phyloP scores from a whole-genome alignment of 768 basidiomycete genomes.

The Fomitopsis serialis region DNA sequence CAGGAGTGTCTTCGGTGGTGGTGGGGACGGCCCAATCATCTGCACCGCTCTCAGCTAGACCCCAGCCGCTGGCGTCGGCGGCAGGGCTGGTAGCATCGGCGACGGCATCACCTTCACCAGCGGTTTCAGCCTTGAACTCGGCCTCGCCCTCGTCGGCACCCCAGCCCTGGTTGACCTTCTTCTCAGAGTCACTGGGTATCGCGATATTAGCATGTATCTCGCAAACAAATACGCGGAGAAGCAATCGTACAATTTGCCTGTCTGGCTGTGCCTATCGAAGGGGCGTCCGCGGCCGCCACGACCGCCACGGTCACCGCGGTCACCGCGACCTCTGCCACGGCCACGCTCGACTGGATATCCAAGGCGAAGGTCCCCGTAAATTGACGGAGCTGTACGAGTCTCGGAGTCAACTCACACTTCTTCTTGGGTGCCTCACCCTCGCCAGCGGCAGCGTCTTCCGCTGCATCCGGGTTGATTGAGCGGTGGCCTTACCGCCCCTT shows the following conservation, averaged over 20 bases:
- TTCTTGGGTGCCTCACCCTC: conserved; percentile 24
- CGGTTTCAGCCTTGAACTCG: conserved; percentile 79
- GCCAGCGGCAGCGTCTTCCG: conserved; percentile 31
- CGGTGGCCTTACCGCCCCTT: conserved; percentile 50
- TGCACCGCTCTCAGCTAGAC: conserved; percentile 25
- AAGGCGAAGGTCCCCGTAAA: conserved; percentile 1
- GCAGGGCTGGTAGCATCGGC: conserved; percentile 9
- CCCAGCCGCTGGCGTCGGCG: conserved; percentile 30
- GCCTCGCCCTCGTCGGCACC: conserved; percentile 84
- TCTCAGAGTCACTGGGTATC: conserved; percentile 77
- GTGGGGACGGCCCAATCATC: conserved; percentile 27
- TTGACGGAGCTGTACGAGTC: background rate
- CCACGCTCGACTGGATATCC: conserved; percentile 9
- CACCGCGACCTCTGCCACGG: conserved; percentile 33
- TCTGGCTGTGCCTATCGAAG: conserved; percentile 83
- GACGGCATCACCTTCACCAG: conserved; percentile 65
- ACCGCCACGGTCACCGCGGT: conserved; percentile 41
- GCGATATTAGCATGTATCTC: background rate
- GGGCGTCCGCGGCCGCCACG: conserved; percentile 63
- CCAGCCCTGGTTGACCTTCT: conserved; percentile 94
- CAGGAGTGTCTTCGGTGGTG: conserved; percentile 24
- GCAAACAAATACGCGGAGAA: background rate
- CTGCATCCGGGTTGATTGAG: conserved; percentile 24
- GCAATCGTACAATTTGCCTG: conserved; percentile 68
- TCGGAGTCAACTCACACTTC: conserved; percentile 16